Evolutionary conservation across 2,329 filamentous ascomycete species (phyloP), one percentile per base, ranked within the genome.

Genomic region (Cladosporium phlei): DNA sequence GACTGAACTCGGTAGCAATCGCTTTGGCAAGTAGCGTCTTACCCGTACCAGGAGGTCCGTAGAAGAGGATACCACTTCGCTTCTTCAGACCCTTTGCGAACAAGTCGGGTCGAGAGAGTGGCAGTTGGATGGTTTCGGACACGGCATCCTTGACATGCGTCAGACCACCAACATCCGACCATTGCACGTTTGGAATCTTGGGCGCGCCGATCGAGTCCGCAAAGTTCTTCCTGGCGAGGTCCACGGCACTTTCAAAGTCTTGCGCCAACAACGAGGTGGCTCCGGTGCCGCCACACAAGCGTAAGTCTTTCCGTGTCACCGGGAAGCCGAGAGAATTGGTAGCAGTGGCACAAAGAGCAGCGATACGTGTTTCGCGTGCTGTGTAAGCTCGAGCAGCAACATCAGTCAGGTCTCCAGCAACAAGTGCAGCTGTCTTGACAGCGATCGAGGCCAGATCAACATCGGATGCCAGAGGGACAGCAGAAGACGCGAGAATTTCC

Each of bases 41-140:
- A 58, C 89, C 89, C 1, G 89, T 95, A 52, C 89, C 89, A 0
- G 89, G 89, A 1, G 89, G 89, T 0, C 89, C 89, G 60, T 95
- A 95, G 69, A 95, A 95, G 19, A 95, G 68, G 55, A 95, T 95
- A 57, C 89, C 89, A 17, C 88, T 95, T 32, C 91, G 83, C 72
- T 97, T 97, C 77, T 96, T 96, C 85, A 97, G 93, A 39, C 91
- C 93, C 72, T 91, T 94, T 24, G 90, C 90, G 60, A 97, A 97
- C 1, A 97, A 77, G 65, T 97, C 93, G 1, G 91, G 91, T 8
- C 90, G 78, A 52, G 95, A 88, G 1, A 97, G 78, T 0, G 91
- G 93, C 27, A 97, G 75, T 64, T 96, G 91, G 45, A 97, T 97
- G 0, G 93, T 97, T 66, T 97, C 93, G 65, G 88, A 87, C 44